Conservation (phyloP, 169 alveolate species). For the Neospora caninum region DNA sequence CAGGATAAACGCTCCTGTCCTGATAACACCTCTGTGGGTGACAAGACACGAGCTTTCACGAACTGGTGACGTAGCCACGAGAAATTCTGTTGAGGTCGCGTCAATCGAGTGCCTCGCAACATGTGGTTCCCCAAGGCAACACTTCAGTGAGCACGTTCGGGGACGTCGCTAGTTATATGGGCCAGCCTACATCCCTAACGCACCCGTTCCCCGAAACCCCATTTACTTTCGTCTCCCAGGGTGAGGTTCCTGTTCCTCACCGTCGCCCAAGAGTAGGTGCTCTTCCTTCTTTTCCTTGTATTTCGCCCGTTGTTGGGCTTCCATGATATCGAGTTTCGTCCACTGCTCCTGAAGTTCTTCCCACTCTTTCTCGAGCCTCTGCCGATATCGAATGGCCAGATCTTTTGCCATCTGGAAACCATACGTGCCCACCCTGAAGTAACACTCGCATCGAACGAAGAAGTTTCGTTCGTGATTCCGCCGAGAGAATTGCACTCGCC, state of each 20-base stretch:
- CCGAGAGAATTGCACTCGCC: slow-evolving; percentile 88
- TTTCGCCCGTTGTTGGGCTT: slow-evolving; percentile 14
- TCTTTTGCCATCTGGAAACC: slow-evolving; percentile 85
- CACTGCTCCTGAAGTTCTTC: slow-evolving; percentile 82
- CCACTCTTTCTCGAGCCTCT: slow-evolving; percentile 84
- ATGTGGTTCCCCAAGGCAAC: too few species aligned
- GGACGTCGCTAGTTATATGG: too few species aligned
- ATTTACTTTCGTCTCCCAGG: not conserved
- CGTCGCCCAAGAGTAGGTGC: not conserved
- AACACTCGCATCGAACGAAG: slow-evolving; percentile 83
- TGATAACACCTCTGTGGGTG: too few species aligned
- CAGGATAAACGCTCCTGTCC: too few species aligned
- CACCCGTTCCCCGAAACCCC: too few species aligned
- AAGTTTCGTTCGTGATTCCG: slow-evolving; percentile 84
- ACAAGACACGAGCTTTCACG: too few species aligned
- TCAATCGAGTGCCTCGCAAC: too few species aligned
- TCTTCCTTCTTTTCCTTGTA: not conserved
- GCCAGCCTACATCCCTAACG: too few species aligned
- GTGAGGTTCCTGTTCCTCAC: not conserved
- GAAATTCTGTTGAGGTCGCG: too few species aligned
- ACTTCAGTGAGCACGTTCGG: too few species aligned
- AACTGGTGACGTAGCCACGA: too few species aligned
- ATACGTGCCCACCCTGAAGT: slow-evolving; percentile 79
- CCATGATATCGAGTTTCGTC: slow-evolving; percentile 74
- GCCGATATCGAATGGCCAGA: slow-evolving; percentile 83